Conservation (phyloP, 768 basidiomycete species). For the Lactarius hatsudake region DNA sequence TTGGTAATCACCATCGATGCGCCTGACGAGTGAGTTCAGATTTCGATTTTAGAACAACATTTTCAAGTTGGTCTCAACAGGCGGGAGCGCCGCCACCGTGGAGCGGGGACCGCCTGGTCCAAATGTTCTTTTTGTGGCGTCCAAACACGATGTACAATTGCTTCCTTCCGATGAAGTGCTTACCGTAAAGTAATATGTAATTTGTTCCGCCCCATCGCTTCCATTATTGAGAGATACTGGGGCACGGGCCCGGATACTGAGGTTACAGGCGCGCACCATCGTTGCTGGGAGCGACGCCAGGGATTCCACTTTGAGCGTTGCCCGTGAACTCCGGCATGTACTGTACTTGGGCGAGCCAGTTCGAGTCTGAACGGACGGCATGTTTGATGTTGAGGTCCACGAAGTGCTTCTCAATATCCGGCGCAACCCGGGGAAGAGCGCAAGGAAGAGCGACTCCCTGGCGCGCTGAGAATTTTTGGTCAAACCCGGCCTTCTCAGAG, state of each 20-base stretch:
- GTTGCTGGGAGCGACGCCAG: constrained; percentile 5
- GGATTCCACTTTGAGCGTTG: constrained; percentile 13
- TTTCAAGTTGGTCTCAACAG: neutral
- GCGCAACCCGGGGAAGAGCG: constrained; percentile 16
- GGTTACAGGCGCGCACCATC: constrained; percentile 8
- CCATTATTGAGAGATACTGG: neutral
- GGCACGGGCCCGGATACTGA: too few species aligned
- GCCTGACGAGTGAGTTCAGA: neutral
- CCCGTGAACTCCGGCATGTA: constrained; percentile 11
- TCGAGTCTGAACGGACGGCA: constrained; percentile 16
- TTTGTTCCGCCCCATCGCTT: neutral
- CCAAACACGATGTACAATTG: neutral
- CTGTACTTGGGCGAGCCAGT: constrained; percentile 5
- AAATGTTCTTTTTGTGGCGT: neutral
- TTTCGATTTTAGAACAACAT: neutral
- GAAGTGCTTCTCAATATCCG: constrained; percentile 19
- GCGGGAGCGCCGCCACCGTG: too few species aligned
- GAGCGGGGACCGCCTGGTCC: too few species aligned
- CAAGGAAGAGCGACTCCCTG: constrained; percentile 16
- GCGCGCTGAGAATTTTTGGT: constrained; percentile 5
- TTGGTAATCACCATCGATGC: neutral
- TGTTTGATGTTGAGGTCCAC: constrained; percentile 18
- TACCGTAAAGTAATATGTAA: neutral
- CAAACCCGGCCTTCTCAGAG: constrained; percentile 23
- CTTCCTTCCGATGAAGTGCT: neutral